Base-by-base conservation (phyloP, 345 rosid species). In the Arabidopsis thaliana region DNA sequence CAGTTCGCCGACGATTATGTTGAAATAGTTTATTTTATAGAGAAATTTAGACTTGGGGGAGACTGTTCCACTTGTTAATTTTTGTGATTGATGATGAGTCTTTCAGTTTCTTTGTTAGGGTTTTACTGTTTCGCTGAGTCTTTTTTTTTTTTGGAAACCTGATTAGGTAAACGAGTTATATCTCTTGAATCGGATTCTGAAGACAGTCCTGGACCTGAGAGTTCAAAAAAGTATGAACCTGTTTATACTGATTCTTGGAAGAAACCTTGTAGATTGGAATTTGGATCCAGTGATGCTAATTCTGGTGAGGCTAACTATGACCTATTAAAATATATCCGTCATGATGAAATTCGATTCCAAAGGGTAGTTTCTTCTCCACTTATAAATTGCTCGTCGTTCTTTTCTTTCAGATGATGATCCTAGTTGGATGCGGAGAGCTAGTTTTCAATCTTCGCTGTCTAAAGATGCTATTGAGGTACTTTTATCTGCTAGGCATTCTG, bases 161-260 rank as follows among this genome's bases (percentile, higher is more conserved):
- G 2, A 71, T 80, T 78, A 87, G 96, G 82, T 73, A 78, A 80
- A 67, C 67, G 84, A 65, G 72, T 85, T 36, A 79, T 89, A 66
- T 81, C 88, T 75, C 83, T 93, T 79, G 94, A 87, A 33, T 86
- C 93, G 69, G 96, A 88, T 73, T 86, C 93, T 50, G 94, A 91
- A 45, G 69, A 73, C 48, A 69, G 58, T 62, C 67, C 59, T 45
- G 50, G 45, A 65, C 70, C 57, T 78, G 77, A 73, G 51, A 74
- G 61, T 13, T 64, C 52, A 50, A 48, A 77, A 63, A 79, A 68
- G 53, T 72, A 76, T 64, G 80, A 55, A 42, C 16, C 69, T 8
- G 8, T 48, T 44, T 38, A 22, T 74, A 44, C 75, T 60, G 59
- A 30, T 60, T 71, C 74, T 71, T 67, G 56, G 48, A 79, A 76